phyloP scores from a whole-genome alignment of 2,329 filamentous ascomycete genomes.

The Sphaerostilbella broomeana region DNA sequence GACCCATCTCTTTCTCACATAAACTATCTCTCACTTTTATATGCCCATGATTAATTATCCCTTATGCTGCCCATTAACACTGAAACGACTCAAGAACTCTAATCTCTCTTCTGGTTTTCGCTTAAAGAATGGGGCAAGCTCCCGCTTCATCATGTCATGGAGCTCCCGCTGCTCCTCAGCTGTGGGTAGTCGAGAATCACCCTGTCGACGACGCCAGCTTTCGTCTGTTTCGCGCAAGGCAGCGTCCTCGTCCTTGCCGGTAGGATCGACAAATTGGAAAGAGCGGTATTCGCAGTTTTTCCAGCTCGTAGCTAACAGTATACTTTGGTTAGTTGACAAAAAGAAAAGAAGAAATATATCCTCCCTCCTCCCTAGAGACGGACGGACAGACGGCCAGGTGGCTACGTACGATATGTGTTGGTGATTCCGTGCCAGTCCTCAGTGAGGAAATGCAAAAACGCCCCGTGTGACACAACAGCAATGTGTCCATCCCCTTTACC shows the following conservation, averaged over 20 bases:
- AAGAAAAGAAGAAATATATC: background rate
- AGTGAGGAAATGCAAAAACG: conserved; percentile 77
- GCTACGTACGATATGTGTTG: conserved; percentile 7
- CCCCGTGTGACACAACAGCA: conserved; percentile 74
- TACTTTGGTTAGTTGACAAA: conserved; percentile 1
- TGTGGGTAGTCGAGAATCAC: conserved; percentile 34
- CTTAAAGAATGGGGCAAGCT: conserved; percentile 15
- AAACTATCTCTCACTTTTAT: no score
- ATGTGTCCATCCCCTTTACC: conserved; percentile 52
- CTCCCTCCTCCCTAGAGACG: conserved; percentile 2
- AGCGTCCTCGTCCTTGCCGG: conserved; percentile 42
- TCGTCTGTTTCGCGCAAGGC: conserved; percentile 41
- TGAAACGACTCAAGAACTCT: no score
- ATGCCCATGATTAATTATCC: no score
- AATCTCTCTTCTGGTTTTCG: no score
- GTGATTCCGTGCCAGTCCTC: conserved; percentile 65
- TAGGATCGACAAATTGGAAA: conserved; percentile 54
- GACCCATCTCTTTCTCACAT: no score
- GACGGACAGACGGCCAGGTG: background rate
- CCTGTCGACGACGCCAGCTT: conserved; percentile 41
- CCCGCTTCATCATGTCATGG: conserved; percentile 24
- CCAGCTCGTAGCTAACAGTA: conserved; percentile 61
- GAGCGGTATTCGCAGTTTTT: conserved; percentile 65
- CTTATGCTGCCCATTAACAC: no score
- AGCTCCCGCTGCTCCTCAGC: conserved; percentile 41